Conservation (phyloP, 2,329 filamentous ascomycete species). For the Colletotrichum magnum region DNA sequence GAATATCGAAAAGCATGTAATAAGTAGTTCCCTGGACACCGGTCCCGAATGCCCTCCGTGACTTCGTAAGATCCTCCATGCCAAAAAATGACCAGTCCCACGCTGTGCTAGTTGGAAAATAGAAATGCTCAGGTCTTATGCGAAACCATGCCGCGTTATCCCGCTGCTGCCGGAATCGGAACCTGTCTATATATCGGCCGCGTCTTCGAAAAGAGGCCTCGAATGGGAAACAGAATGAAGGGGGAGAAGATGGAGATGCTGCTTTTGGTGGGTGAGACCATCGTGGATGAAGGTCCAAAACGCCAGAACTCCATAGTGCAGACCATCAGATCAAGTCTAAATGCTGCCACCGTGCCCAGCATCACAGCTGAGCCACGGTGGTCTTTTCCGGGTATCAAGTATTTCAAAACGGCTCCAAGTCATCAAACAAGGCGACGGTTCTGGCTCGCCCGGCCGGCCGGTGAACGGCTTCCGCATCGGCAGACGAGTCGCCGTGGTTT, state of each 20-base stretch:
- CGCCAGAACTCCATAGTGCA: too few relatives aligned
- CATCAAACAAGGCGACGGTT: conserved; percentile 35
- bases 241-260: background rate
- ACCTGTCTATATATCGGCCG: conserved; percentile 11
- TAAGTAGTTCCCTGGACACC: conserved; percentile 15
- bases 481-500: background rate
- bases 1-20: background rate
- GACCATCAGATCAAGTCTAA: too few relatives aligned
- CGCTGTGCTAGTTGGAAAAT: conserved; percentile 35
- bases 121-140: background rate
- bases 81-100: conserved; percentile 10
- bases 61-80: conserved; percentile 32
- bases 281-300: too few relatives aligned
- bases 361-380: too few relatives aligned
- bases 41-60: conserved; percentile 29
- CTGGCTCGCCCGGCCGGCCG: conserved; percentile 10
- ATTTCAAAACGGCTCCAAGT: conserved; percentile 45
- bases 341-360: too few relatives aligned
- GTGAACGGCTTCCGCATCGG: background rate
- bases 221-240: background rate
- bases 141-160: background rate
- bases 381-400: background rate
- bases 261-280: background rate
- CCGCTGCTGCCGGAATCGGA: background rate
- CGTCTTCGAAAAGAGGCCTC: background rate